Evolutionary conservation across 2,329 filamentous ascomycete species (phyloP), one percentile per base, ranked within the genome.

Genomic region (Helotiales sp.): DNA sequence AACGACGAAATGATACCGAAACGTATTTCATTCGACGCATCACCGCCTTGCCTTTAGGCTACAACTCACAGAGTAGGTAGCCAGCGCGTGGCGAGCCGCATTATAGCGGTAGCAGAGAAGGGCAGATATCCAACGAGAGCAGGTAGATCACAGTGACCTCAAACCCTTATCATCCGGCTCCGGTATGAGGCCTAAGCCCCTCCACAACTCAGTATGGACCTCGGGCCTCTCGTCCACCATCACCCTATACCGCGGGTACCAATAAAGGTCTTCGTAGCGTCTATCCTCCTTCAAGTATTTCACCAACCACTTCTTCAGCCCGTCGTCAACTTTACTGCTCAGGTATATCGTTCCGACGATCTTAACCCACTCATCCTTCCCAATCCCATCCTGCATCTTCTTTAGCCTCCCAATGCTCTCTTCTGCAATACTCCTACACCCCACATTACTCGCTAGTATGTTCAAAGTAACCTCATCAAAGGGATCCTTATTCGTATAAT

Each of bases 391-490:
- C 6, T 64, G 65, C n/a, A 64, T 57, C 3, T 68, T 66, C 55
- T 73, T 74, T 15, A 76, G 15, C 26, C 63, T 45, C 4, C n/a
- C 24, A 4, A 73, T 55, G 1, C 64, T 65, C 15, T 68, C 52
- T 6, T 75, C 73, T 8, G 69, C 61, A 0, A 69, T 68, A 6
- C 63, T 69, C 49, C 73, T 76, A 15, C 65, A 62, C 1, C 68
- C 65, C 1, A 75, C 54, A 11, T 65, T 70, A 1, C 61, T 64
- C 4, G 71, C 66, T 0, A 77, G 69, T 2, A 76, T 71, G 28
- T 73, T 69, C 2, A 77, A 50, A 0, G 70, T 73, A 0, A 75
- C 73, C 47, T 75, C 71, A 63, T 77, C 74, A 10, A 73, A 47
- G 2, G 71, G 45, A 13, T 52, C 65, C 2, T 57, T 59, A 10